A percentile compares a stretch with the other conserved stretches of the same genome.
Conservation (phyloP, 352 stramenopile species). For the Phytopythium delawarense region DNA sequence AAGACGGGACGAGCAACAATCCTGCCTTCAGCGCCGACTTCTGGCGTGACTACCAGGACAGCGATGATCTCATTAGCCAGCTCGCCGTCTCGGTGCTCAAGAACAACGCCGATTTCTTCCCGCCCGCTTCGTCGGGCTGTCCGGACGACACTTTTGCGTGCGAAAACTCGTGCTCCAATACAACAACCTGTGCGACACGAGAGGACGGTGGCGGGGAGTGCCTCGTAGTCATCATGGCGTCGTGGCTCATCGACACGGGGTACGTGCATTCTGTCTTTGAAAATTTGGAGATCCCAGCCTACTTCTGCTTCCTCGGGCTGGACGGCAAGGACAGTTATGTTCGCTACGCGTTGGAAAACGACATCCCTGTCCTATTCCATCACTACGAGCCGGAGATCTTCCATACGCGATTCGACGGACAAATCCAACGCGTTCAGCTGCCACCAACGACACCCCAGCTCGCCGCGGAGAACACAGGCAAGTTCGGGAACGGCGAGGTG, state of each 20-base stretch:
- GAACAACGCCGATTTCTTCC: conserved; percentile 22
- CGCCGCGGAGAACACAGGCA: conserved; percentile 10
- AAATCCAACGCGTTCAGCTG: conserved; percentile 9
- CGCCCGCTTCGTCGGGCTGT: conserved; percentile 19
- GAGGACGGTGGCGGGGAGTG: conserved; percentile 15
- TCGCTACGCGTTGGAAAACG: conserved; percentile 3
- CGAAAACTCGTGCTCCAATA: conserved; percentile 29
- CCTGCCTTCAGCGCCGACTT: conserved; percentile 38
- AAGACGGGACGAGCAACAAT: conserved; percentile 16
- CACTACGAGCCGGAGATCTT: conserved; percentile 14
- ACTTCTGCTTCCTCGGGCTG: conserved; percentile 33
- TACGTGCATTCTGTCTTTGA: conserved; percentile 20
- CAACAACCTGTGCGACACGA: conserved; percentile 12
- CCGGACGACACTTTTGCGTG: conserved; percentile 30
- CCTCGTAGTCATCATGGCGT: conserved; percentile 21
- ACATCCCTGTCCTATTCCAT: conserved; percentile 14
- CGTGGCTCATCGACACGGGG: conserved; percentile 12
- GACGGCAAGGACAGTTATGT: conserved; percentile 6
- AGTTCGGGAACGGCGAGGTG: conserved; percentile 15
- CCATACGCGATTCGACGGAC: conserved; percentile 4
- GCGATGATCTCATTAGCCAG: conserved; percentile 17
- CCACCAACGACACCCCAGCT: conserved; percentile 3
- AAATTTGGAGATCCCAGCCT: conserved; percentile 26
- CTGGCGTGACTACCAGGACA: conserved; percentile 38
- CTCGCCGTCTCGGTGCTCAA: conserved; percentile 19